These are phyloP conservation scores for Hanseniaspora thailandica DNA, from an alignment of 805 yeast genomes.

Conservation along the genomic window DNA sequence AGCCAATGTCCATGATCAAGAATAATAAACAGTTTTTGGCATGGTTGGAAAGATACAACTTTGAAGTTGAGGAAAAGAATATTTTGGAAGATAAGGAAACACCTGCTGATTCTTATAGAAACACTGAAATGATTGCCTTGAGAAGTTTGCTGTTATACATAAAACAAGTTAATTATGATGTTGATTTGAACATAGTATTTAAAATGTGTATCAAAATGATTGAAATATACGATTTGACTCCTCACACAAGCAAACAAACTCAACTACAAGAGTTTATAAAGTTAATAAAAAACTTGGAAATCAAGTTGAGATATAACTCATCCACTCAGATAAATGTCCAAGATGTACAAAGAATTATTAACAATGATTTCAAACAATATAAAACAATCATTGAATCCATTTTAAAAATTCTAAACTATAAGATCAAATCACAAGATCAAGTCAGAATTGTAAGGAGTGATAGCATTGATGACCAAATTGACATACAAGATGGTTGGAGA, in stretches of 20 bases:
- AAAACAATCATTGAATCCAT: slow-evolving; percentile 19
- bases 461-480: slow-evolving; percentile 22
- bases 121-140: slow-evolving; percentile 7
- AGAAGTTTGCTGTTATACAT: slow-evolving; percentile 5
- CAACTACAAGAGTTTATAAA: slow-evolving; percentile 6
- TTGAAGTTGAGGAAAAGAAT: slow-evolving; percentile 5
- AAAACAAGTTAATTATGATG: slow-evolving; percentile 12
- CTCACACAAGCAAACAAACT: not conserved
- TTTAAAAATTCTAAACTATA: slow-evolving; percentile 21
- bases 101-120: not conserved
- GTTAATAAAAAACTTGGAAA: slow-evolving; percentile 4
- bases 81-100: not conserved
- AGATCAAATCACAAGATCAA: slow-evolving; percentile 24
- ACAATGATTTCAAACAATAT: slow-evolving; percentile 15
- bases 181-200: not conserved
- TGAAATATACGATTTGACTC: slow-evolving; percentile 4
- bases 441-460: slow-evolving; percentile 25
- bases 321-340: not conserved
- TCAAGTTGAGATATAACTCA: slow-evolving; percentile 1
- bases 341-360: not conserved
- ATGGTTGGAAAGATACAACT: slow-evolving; percentile 13
- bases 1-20: slow-evolving; percentile 3
- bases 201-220: slow-evolving; percentile 9
- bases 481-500: slow-evolving; percentile 28
- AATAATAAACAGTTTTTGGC: slow-evolving; percentile 6